Percentiles rank a stretch among this genome's conserved stretches.
Conservation (phyloP, 768 basidiomycete genomes). For the Leccinum truebloodii region DNA sequence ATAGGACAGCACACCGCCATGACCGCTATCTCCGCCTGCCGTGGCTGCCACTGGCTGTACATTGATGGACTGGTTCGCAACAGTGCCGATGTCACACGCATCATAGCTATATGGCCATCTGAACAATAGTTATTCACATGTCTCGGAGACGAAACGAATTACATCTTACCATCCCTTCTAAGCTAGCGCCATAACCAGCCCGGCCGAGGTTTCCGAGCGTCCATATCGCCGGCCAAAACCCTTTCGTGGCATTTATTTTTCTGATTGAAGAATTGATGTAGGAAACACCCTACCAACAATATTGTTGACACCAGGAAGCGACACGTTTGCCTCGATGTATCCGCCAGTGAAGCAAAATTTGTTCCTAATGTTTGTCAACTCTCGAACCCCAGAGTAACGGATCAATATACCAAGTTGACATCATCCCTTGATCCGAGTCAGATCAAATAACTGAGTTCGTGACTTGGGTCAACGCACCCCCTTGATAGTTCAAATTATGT, state of each 20-base stretch:
- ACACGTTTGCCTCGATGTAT: constrained; percentile 63
- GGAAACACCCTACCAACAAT: constrained; percentile 45
- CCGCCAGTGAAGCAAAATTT: constrained; percentile 91
- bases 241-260: constrained; percentile 22
- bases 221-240: constrained; percentile 59
- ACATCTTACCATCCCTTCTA: constrained; percentile 48
- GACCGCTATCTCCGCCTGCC: constrained; percentile 28
- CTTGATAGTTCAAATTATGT: constrained; percentile 47
- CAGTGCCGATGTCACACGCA: constrained; percentile 81
- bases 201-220: constrained; percentile 60
- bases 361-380: constrained; percentile 51
- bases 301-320: constrained; percentile 66
- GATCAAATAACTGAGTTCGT: constrained; percentile 16
- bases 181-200: constrained; percentile 68
- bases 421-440: constrained; percentile 46
- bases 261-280: neutral
- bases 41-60: constrained; percentile 65
- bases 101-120: constrained; percentile 72
- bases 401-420: constrained; percentile 39
- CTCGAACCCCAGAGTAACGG: constrained; percentile 1
- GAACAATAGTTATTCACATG: constrained; percentile 6
- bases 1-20: constrained; percentile 58
- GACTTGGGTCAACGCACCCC: constrained; percentile 28
- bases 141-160: neutral
- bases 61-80: constrained; percentile 76